Evolutionary conservation across 1,284 basidiomycete genomes (phyloP).

Genomic region (Megacollybia platyphylla): DNA sequence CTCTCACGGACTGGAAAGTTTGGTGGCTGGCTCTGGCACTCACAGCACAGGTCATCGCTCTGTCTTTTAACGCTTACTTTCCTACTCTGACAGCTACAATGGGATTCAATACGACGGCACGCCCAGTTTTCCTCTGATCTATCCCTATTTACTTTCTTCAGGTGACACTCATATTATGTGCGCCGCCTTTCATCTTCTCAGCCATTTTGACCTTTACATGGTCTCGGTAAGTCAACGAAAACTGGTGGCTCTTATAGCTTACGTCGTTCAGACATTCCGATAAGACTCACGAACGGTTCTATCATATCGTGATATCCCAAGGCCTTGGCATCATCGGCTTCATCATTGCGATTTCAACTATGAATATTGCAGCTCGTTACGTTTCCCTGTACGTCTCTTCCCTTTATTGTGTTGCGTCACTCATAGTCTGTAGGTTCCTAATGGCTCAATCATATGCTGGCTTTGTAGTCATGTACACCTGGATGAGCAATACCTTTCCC

Average conservation of each 20-base stretch:
- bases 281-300: slow-evolving; percentile 49
- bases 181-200: slow-evolving; percentile 71
- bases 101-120: slow-evolving; percentile 29
- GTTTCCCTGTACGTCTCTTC: slow-evolving; percentile 40
- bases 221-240: slow-evolving; percentile 27
- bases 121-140: slow-evolving; percentile 50
- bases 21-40: slow-evolving; percentile 48
- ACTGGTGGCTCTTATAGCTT: neutral
- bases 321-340: slow-evolving; percentile 53
- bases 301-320: slow-evolving; percentile 45
- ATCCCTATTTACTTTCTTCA: too few species aligned
- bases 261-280: slow-evolving; percentile 41
- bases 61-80: slow-evolving; percentile 73
- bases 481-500: slow-evolving; percentile 57
- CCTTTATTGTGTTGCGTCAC: neutral
- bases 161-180: slow-evolving; percentile 59
- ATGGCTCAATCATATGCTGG: slow-evolving; percentile 67
- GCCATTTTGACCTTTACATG: slow-evolving; percentile 37
- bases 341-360: slow-evolving; percentile 60
- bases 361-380: slow-evolving; percentile 57
- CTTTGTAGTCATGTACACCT: slow-evolving; percentile 49
- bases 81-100: slow-evolving; percentile 32
- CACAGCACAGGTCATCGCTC: slow-evolving; percentile 35
- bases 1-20: slow-evolving; percentile 63
- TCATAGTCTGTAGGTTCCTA: slow-evolving; percentile 33